Conservation (phyloP, 1,284 basidiomycete genomes). For the Heterobasidion annosum region DNA sequence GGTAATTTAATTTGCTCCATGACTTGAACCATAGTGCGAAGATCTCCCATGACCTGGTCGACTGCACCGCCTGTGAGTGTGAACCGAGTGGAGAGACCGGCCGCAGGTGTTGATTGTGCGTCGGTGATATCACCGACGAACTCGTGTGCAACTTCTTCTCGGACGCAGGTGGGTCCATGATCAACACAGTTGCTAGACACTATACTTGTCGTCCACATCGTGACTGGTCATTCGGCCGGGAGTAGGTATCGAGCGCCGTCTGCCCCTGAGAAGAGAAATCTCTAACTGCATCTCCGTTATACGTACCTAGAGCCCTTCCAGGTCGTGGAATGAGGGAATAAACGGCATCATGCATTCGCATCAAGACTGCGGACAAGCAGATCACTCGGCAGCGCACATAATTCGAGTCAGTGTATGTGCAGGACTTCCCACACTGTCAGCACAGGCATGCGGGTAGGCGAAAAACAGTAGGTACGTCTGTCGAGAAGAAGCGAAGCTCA, state of each 20-base stretch:
- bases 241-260: constrained; percentile 23
- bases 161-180: constrained; percentile 60
- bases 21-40: too few species aligned
- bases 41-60: too few species aligned
- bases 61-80: too few species aligned
- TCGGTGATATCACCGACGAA: constrained; percentile 74
- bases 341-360: not conserved
- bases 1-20: too few species aligned
- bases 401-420: not conserved
- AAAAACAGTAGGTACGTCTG: constrained; percentile 21
- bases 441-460: not conserved
- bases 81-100: too few species aligned
- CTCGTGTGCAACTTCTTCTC: constrained; percentile 63
- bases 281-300: not conserved
- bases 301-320: constrained; percentile 35
- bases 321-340: constrained; percentile 34
- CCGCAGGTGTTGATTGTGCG: constrained; percentile 22
- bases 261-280: too few species aligned
- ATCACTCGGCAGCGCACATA: not conserved
- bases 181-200: too few species aligned
- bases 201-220: too few species aligned
- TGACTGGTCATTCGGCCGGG: constrained; percentile 4
- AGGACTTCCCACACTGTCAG: not conserved
- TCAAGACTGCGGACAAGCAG: not conserved
- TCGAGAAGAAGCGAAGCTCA: constrained; percentile 66